These are phyloP conservation scores for Penicillium janthinellum DNA, from an alignment of 2,329 filamentous ascomycete species.

Conservation along the genomic window DNA sequence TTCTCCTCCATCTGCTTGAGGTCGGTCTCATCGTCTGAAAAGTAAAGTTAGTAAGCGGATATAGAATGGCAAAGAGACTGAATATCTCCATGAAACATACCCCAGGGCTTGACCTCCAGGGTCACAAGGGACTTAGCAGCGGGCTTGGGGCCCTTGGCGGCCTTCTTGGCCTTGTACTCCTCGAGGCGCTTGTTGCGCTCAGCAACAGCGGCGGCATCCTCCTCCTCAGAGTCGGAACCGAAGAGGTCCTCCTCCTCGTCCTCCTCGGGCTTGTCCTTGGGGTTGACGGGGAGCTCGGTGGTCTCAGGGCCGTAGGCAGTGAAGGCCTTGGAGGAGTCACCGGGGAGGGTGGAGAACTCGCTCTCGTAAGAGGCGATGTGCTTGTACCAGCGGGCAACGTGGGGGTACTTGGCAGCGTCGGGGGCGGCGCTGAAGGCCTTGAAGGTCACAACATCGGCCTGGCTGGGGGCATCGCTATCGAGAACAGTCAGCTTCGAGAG, in stretches of 20 bases:
- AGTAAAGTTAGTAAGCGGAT: conserved; percentile 23
- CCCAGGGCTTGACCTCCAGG: conserved; percentile 97
- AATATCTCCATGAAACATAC: conserved; percentile 58
- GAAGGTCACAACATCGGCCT: conserved; percentile 95
- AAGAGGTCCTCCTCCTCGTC: conserved; percentile 92
- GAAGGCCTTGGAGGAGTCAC: conserved; percentile 86
- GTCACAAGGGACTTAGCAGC: conserved; percentile 96
- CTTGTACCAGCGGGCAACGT: conserved; percentile 98
- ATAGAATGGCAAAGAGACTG: neutral
- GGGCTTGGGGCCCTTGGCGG: conserved; percentile 77
- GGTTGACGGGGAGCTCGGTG: conserved; percentile 76
- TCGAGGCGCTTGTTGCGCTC: conserved; percentile 87
- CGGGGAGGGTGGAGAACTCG: conserved; percentile 87
- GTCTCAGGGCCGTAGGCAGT: conserved; percentile 89
- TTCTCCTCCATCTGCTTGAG: conserved; percentile 78
- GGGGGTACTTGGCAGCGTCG: conserved; percentile 82
- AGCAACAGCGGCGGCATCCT: conserved; percentile 81
- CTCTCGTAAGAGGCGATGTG: conserved; percentile 91
- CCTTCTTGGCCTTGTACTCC: conserved; percentile 98
- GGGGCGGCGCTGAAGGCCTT: conserved; percentile 80
- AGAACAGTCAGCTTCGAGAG: conserved; percentile 18
- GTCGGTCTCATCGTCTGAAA: conserved; percentile 84
- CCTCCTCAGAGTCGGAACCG: conserved; percentile 90
- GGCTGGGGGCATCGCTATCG: conserved; percentile 68
- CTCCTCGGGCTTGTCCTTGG: conserved; percentile 76